Percentiles rank a stretch among this genome's conserved stretches.
Conservation (phyloP, 139 green algal genomes). For the Micractinium sp. region DNA sequence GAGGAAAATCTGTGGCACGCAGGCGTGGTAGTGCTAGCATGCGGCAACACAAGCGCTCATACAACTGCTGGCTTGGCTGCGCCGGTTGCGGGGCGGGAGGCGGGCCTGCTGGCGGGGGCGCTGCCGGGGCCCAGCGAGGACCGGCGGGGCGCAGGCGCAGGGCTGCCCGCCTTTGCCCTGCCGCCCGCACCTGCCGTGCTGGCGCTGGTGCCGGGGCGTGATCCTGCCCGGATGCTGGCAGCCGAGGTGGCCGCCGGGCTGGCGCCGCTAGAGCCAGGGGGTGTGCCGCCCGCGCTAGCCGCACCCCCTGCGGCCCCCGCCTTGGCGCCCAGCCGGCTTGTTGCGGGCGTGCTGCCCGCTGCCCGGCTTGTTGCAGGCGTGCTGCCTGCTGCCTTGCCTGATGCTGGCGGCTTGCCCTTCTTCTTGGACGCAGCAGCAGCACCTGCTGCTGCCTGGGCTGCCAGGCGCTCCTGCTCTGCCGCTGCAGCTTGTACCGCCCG, state of each 20-base stretch:
- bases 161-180: background rate
- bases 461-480: constrained; percentile 3
- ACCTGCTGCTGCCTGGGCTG: background rate
- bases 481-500: background rate
- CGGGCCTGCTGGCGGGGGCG: background rate
- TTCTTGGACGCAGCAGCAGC: background rate
- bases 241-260: background rate
- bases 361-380: background rate
- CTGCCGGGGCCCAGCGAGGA: background rate
- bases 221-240: background rate
- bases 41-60: too few relatives aligned
- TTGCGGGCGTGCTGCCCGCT: background rate
- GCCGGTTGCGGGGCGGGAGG: background rate
- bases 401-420: background rate
- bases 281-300: background rate
- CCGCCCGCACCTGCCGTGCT: background rate
- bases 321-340: too few relatives aligned
- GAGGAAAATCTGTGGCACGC: too few relatives aligned
- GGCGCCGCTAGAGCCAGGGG: too few relatives aligned
- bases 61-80: background rate
- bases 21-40: too few relatives aligned
- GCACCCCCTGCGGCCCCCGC: background rate
- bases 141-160: background rate
- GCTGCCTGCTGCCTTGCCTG: background rate
- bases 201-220: background rate